phyloP scores from a whole-genome alignment of 2,329 filamentous ascomycete genomes.

The Colletotrichum sp. region DNA sequence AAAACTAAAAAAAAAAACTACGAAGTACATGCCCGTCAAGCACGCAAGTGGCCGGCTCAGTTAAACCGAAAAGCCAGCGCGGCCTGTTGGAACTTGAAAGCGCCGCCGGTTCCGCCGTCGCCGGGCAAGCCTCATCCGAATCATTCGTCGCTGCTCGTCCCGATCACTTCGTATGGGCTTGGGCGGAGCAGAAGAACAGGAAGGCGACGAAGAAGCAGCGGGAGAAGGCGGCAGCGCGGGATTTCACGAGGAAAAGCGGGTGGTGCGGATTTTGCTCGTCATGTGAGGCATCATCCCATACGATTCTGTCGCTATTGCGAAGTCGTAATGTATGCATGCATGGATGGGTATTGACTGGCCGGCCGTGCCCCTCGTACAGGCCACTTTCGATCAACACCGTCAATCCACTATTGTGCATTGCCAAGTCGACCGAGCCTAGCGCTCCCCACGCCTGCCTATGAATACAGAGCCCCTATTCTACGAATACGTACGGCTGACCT shows the following conservation, averaged over 20 bases:
- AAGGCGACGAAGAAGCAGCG: neutral
- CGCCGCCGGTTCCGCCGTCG: neutral
- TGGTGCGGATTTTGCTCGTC: conserved; percentile 17
- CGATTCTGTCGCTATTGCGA: conserved; percentile 7
- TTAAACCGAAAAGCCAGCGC: neutral
- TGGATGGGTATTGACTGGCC: neutral
- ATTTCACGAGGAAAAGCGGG: conserved; percentile 14
- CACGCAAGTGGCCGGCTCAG: neutral
- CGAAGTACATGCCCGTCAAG: neutral
- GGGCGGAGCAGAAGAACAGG: neutral
- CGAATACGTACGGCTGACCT: neutral
- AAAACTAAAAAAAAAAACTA: neutral
- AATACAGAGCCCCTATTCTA: conserved; percentile 2
- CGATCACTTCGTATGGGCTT: neutral
- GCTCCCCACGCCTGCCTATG: neutral
- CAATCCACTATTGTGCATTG: conserved; percentile 8
- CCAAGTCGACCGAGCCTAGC: conserved; percentile 3
- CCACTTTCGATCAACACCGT: conserved; percentile 2
- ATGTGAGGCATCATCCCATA: conserved; percentile 20
- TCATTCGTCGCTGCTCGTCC: neutral
- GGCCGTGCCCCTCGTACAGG: neutral
- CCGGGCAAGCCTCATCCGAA: neutral
- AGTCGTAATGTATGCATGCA: conserved; percentile 6
- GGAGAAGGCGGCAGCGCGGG: neutral
- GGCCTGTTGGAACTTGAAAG: neutral